Evolutionary conservation across 495 filamentous ascomycete species (phyloP), one percentile per base, ranked within the genome.

Genomic region (Pseudoneurospora amorphoporcata): DNA sequence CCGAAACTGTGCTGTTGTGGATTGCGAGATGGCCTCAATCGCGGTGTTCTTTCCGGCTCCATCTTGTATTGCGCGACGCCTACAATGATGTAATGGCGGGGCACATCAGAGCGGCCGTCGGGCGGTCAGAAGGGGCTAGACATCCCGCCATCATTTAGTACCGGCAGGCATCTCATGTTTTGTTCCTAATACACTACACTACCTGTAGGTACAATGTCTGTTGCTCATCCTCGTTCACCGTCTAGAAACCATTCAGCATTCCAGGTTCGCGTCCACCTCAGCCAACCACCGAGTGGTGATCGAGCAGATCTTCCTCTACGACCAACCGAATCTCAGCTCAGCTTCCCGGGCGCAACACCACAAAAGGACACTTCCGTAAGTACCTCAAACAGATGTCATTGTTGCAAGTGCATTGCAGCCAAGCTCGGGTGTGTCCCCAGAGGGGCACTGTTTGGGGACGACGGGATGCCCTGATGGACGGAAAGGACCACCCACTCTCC

Each of bases 81-180:
- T 71, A 68, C 70, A 43, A 73, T 75, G 74, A 75, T 75, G 74
- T 75, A 73, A 75, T 75, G 71, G 71, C 71, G 73, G 72, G 74
- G 74, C 69, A 69, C 23, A 14, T 35, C 14, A 32, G 29, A 61
- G 53, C 53, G 53, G 53, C 12, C 53, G 53, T 61, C 53, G 53
- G 53, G 29, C 29, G 53, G 53, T 65, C 47, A 58, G 53, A 61
- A 32, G 47, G 47, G 47, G 47, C 23, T 19, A 19, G 47, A 32
- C 53, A 29, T 61, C 53, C 14, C 12, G 35, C 23, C 29, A 65
- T 35, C 47, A 58, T 32, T 12, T 12, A 14, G 10, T 58, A 58
- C 53, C 53, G 53, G 29, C 53, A 53, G 45, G 45, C 19, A 53
- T 43, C 42, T n/a, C 17, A 45, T 45, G 17, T 19, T 45, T 19